These are phyloP conservation scores for Meira miltonrushii DNA, from an alignment of 1,284 basidiomycete species.

Conservation along the genomic window DNA sequence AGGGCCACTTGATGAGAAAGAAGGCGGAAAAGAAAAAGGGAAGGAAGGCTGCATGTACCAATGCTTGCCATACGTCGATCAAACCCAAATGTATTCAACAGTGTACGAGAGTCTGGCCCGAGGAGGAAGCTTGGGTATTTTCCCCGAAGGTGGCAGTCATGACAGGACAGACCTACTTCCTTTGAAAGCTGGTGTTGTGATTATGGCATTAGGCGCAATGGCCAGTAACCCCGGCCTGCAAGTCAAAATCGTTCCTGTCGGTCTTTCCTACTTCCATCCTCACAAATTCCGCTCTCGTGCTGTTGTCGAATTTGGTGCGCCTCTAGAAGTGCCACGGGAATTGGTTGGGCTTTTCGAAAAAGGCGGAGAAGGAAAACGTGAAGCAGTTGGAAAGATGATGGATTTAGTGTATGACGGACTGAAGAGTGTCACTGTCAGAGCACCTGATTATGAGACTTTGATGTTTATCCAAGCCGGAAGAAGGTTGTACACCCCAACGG, in stretches of 20 bases:
- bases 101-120: slow-evolving; percentile 84
- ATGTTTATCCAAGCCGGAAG: slow-evolving; percentile 97
- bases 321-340: slow-evolving; percentile 79
- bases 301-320: slow-evolving; percentile 91
- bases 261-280: slow-evolving; percentile 52
- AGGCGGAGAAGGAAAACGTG: slow-evolving; percentile 81
- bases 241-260: slow-evolving; percentile 51
- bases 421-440: slow-evolving; percentile 91
- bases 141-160: slow-evolving; percentile 50
- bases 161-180: slow-evolving; percentile 52
- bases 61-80: slow-evolving; percentile 63
- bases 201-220: slow-evolving; percentile 53
- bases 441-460: slow-evolving; percentile 95
- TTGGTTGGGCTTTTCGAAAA: slow-evolving; percentile 83
- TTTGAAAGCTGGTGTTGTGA: slow-evolving; percentile 51
- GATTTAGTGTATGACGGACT: slow-evolving; percentile 91
- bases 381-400: slow-evolving; percentile 82
- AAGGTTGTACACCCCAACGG: slow-evolving; percentile 87
- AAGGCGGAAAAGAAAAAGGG: slow-evolving; percentile 16
- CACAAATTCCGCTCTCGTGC: slow-evolving; percentile 53
- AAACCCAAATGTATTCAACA: slow-evolving; percentile 87
- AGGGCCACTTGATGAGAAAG: slow-evolving; percentile 10
- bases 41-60: slow-evolving; percentile 38
- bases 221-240: slow-evolving; percentile 45
- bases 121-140: slow-evolving; percentile 65